These are phyloP conservation scores for Clitopilus passeckerianus DNA, from an alignment of 768 basidiomycete genomes.

Conservation along the genomic window DNA sequence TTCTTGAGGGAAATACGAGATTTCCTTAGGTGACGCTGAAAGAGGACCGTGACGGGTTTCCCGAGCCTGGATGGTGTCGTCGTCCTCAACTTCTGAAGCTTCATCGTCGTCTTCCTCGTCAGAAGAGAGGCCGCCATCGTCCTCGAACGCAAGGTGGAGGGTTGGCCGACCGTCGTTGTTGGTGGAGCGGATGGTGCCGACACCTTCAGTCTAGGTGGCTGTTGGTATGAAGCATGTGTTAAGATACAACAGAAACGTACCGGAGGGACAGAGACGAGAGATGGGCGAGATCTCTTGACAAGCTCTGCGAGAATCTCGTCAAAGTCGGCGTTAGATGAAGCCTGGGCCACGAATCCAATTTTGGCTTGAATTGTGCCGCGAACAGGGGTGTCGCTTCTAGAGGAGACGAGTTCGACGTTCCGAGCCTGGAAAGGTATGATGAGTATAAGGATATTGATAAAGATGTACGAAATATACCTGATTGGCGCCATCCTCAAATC, in stretches of 20 bases:
- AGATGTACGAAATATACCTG: slow-evolving; percentile 40
- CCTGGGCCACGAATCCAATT: slow-evolving; percentile 44
- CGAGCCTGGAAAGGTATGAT: slow-evolving; percentile 8
- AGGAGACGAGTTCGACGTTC: slow-evolving; percentile 32
- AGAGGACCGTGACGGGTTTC: slow-evolving; percentile 17
- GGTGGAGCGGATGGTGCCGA: slow-evolving; percentile 75
- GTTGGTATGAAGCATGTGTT: not conserved
- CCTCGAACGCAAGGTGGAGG: slow-evolving; percentile 52
- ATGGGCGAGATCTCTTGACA: slow-evolving; percentile 56
- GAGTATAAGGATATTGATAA: not conserved
- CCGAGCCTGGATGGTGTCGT: slow-evolving; percentile 11
- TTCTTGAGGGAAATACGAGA: not conserved
- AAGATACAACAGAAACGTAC: slow-evolving; percentile 35
- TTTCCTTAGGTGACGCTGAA: slow-evolving; percentile 10
- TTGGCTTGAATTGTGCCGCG: slow-evolving; percentile 38
- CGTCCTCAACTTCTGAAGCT: slow-evolving; percentile 23
- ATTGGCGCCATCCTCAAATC: slow-evolving; percentile 62
- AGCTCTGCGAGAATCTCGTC: slow-evolving; percentile 62
- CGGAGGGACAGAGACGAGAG: slow-evolving; percentile 72
- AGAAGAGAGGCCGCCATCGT: slow-evolving; percentile 70
- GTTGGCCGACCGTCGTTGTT: slow-evolving; percentile 13
- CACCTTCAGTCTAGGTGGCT: slow-evolving; percentile 66
- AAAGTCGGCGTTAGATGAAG: slow-evolving; percentile 40
- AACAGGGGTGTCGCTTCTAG: slow-evolving; percentile 32
- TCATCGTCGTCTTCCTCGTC: slow-evolving; percentile 31